Evolutionary conservation across 768 basidiomycete species (phyloP).

Genomic region (Ephemerocybe angulata): DNA sequence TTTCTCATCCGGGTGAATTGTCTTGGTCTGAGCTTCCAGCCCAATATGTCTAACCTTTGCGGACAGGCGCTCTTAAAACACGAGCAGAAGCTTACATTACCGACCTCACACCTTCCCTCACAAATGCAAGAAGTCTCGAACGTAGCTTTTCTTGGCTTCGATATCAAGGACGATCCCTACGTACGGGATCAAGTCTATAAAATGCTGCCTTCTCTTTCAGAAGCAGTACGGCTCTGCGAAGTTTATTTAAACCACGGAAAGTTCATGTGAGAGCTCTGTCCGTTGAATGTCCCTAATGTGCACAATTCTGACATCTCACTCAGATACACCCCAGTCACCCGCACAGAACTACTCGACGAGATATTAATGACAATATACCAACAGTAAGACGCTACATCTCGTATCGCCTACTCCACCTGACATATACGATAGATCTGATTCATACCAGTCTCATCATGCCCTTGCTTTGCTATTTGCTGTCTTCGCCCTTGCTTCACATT

Average conservation of each 20-base stretch:
- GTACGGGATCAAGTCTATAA: slow-evolving; percentile 33
- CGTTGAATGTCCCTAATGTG: not conserved
- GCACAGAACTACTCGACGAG: slow-evolving; percentile 54
- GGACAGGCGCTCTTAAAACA: slow-evolving; percentile 27
- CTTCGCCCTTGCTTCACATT: slow-evolving; percentile 63
- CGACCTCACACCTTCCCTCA: slow-evolving; percentile 9
- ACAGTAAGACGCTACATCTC: slow-evolving; percentile 35
- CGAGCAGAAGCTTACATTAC: not conserved
- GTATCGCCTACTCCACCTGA: not conserved
- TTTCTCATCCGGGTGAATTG: slow-evolving; percentile 62
- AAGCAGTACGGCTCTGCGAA: slow-evolving; percentile 60
- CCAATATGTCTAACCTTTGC: too few relatives aligned
- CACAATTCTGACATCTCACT: not conserved
- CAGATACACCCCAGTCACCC: slow-evolving; percentile 54
- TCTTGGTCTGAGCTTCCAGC: too few relatives aligned
- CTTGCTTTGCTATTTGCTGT: slow-evolving; percentile 62
- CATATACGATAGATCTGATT: slow-evolving; percentile 33
- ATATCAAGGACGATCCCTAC: not conserved
- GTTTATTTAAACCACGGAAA: slow-evolving; percentile 62
- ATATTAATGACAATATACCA: slow-evolving; percentile 53
- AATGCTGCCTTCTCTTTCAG: slow-evolving; percentile 51
- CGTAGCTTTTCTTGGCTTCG: not conserved
- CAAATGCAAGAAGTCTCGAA: slow-evolving; percentile 29
- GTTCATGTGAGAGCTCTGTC: slow-evolving; percentile 43
- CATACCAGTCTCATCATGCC: slow-evolving; percentile 42